phyloP scores from a whole-genome alignment of 2,329 filamentous ascomycete genomes.

The Ophiognomonia clavigignenti-juglandacearum region DNA sequence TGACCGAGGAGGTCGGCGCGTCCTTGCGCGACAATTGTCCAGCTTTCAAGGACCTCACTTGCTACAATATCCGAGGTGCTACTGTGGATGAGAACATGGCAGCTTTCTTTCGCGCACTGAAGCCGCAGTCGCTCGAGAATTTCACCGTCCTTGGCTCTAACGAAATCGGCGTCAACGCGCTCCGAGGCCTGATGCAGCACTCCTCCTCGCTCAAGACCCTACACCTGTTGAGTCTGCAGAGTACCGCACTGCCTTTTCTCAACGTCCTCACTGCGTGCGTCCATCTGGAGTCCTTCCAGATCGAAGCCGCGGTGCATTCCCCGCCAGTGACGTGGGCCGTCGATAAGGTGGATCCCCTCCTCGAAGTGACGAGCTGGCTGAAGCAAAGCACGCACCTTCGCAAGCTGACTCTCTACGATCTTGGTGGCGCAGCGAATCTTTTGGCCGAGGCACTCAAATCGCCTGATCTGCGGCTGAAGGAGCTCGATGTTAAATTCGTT shows the following conservation, averaged over 20 bases:
- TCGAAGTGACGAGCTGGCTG: slow-evolving; percentile 27
- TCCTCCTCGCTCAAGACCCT: slow-evolving; percentile 30
- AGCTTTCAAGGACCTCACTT: slow-evolving; percentile 54
- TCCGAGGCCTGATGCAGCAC: slow-evolving; percentile 46
- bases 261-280: slow-evolving; percentile 28
- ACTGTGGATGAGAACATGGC: slow-evolving; percentile 55
- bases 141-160: slow-evolving; percentile 56
- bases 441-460: slow-evolving; percentile 39
- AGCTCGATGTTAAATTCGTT: slow-evolving; percentile 42
- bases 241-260: slow-evolving; percentile 24
- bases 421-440: slow-evolving; percentile 48
- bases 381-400: slow-evolving; percentile 39
- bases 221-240: slow-evolving; percentile 25
- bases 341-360: slow-evolving; percentile 21
- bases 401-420: slow-evolving; percentile 43
- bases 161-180: slow-evolving; percentile 47
- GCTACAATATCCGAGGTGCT: slow-evolving; percentile 40
- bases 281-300: slow-evolving; percentile 27
- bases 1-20: slow-evolving; percentile 48
- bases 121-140: slow-evolving; percentile 49
- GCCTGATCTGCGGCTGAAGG: slow-evolving; percentile 39
- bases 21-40: slow-evolving; percentile 56
- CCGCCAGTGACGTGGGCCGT: slow-evolving; percentile 18
- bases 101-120: slow-evolving; percentile 51
- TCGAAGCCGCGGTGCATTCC: slow-evolving; percentile 24